Percentiles rank a stretch among this genome's conserved stretches.
phyloP scores from a whole-genome alignment of 257 asterid species.

The Voacanga thouarsii region DNA sequence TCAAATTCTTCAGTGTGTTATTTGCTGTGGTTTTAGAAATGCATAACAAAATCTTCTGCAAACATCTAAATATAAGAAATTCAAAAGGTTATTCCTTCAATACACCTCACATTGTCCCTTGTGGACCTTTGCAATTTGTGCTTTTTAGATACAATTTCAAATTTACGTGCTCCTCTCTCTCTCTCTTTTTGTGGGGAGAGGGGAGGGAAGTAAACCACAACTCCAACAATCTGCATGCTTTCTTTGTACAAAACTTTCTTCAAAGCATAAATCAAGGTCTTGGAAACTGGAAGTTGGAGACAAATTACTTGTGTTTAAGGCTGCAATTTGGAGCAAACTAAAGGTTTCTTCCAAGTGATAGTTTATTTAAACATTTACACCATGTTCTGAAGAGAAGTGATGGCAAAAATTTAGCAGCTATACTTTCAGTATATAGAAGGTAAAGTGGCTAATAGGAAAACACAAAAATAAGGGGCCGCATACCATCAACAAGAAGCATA shows the following conservation, averaged over 20 bases:
- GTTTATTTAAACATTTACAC: neutral
- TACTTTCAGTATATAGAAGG: neutral
- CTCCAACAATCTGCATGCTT: neutral
- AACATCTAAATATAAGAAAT: neutral
- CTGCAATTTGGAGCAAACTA: neutral
- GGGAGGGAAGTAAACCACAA: neutral
- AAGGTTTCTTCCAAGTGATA: neutral
- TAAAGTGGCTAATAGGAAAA: neutral
- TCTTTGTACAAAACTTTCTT: neutral
- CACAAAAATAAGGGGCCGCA: neutral
- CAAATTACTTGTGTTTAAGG: neutral
- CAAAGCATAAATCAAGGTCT: neutral
- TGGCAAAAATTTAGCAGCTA: neutral
- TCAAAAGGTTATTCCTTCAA: neutral
- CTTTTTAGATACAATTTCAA: neutral
- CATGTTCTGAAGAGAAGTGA: neutral
- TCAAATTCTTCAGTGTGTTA: neutral
- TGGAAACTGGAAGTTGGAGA: neutral
- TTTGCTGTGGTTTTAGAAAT: neutral
- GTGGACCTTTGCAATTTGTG: neutral
- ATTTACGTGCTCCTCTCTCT: neutral
- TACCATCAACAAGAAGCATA: slow-evolving; percentile 99
- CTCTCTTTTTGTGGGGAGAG: neutral
- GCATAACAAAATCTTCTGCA: neutral
- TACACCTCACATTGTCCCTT: neutral